Evolutionary conservation across 495 filamentous ascomycete genomes (phyloP).

Genomic region (Hypoxylon crocopeplum): DNA sequence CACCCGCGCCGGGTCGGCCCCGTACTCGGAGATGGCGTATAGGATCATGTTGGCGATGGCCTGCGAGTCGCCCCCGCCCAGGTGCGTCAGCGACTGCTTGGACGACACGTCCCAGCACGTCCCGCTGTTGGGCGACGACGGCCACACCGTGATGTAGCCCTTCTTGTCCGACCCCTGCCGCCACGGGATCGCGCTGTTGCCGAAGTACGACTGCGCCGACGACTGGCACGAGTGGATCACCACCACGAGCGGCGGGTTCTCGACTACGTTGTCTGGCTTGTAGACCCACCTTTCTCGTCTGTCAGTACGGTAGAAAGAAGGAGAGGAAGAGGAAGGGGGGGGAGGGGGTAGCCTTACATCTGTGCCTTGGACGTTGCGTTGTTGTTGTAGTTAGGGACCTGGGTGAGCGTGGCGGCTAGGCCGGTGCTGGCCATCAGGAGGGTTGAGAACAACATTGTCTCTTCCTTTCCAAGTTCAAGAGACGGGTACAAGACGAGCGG

Average conservation of each 20-base stretch:
- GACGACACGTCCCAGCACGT: conserved; percentile 68
- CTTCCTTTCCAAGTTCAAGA: background rate
- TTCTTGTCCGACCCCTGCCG: conserved; percentile 56
- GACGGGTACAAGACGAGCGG: no score
- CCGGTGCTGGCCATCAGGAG: conserved; percentile 32
- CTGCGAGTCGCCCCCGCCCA: conserved; percentile 48
- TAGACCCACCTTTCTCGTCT: conserved; percentile 52
- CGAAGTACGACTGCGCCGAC: conserved; percentile 59
- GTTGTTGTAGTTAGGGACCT: conserved; percentile 47
- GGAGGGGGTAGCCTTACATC: conserved; percentile 36
- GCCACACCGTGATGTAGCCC: conserved; percentile 65
- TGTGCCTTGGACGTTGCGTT: conserved; percentile 49
- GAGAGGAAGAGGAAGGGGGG: background rate
- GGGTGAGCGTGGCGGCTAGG: conserved; percentile 41
- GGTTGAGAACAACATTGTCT: conserved; percentile 19
- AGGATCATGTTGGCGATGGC: conserved; percentile 54
- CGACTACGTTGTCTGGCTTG: conserved; percentile 59
- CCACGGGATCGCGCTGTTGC: conserved; percentile 56
- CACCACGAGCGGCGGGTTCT: conserved; percentile 60
- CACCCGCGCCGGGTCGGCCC: conserved; percentile 41
- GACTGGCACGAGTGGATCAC: conserved; percentile 66
- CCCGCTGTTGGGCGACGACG: conserved; percentile 51
- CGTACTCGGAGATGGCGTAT: conserved; percentile 44
- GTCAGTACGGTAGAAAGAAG: background rate
- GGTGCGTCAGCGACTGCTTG: conserved; percentile 45